Conservation (phyloP, 768 basidiomycete genomes). For the Tulasnella sp. region DNA sequence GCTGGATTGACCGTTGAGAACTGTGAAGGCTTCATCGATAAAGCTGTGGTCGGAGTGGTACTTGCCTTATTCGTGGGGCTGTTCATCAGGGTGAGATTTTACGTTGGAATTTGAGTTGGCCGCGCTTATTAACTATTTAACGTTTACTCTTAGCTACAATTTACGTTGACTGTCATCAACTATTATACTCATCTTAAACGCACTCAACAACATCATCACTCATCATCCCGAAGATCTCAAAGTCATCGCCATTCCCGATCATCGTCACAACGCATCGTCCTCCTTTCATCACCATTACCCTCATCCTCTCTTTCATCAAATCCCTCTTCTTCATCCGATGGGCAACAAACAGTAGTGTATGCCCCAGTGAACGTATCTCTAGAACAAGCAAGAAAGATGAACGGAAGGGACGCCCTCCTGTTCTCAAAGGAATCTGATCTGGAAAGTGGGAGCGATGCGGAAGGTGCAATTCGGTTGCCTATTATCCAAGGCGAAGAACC, state of each 20-base stretch:
- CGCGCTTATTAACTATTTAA: not conserved
- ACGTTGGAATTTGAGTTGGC: not conserved
- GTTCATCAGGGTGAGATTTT: slow-evolving; percentile 46
- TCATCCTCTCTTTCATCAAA: not conserved
- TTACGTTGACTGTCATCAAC: slow-evolving; percentile 57
- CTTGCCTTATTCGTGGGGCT: slow-evolving; percentile 48
- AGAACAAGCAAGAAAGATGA: not conserved
- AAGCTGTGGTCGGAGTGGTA: slow-evolving; percentile 45
- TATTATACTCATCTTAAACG: slow-evolving; percentile 42
- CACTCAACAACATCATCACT: not conserved
- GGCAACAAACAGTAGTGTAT: not conserved
- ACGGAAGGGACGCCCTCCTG: not conserved
- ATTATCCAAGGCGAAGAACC: slow-evolving; percentile 1
- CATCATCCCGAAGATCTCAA: not conserved
- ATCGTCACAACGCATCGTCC: slow-evolving; percentile 1
- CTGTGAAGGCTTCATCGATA: slow-evolving; percentile 67
- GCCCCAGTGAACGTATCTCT: not conserved
- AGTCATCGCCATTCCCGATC: not conserved
- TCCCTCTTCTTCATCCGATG: not conserved
- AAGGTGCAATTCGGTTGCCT: not conserved
- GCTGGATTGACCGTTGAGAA: slow-evolving; percentile 59
- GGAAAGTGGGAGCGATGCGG: not conserved
- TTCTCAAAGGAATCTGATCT: not conserved
- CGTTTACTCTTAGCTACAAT: slow-evolving; percentile 44
- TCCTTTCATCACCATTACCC: not conserved